Conservation (phyloP, 2,329 filamentous ascomycete species). For the Plenodomus lindquistii region DNA sequence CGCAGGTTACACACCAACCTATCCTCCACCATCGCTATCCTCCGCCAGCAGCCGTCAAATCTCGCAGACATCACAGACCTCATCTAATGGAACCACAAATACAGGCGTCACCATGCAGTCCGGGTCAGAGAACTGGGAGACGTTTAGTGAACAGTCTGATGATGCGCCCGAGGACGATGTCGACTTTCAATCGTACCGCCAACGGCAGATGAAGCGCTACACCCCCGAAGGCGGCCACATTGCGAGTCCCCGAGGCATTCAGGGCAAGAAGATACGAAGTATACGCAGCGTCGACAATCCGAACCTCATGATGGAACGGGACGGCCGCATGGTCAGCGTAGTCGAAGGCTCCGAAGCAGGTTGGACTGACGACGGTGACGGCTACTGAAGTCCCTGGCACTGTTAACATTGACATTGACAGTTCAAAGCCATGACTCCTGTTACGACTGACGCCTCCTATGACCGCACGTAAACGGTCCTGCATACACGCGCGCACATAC, state of each 20-base stretch:
- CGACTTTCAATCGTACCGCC: constrained; percentile 76
- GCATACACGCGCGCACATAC: not conserved
- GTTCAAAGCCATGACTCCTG: constrained; percentile 3
- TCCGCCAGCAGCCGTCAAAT: constrained; percentile 62
- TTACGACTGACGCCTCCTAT: constrained; percentile 3
- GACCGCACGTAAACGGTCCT: constrained; percentile 6
- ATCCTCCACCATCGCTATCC: constrained; percentile 31
- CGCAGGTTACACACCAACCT: constrained; percentile 28
- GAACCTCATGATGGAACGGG: constrained; percentile 45
- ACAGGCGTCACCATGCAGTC: constrained; percentile 66
- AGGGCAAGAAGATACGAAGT: constrained; percentile 45
- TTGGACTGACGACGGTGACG: constrained; percentile 57
- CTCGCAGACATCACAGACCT: constrained; percentile 68
- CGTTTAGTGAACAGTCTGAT: constrained; percentile 83
- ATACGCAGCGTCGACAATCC: constrained; percentile 53
- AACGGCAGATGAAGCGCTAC: constrained; percentile 70
- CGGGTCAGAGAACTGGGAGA: constrained; percentile 97
- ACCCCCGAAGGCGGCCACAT: constrained; percentile 44
- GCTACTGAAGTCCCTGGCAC: constrained; percentile 24
- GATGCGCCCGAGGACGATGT: constrained; percentile 67
- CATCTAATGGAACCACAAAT: constrained; percentile 48
- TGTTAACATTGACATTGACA: not conserved
- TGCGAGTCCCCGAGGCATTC: constrained; percentile 35
- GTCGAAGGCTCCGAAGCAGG: constrained; percentile 56
- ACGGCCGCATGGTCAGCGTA: constrained; percentile 50